Conservation (phyloP, 352 stramenopile genomes). For the Phytophthora idaei region DNA sequence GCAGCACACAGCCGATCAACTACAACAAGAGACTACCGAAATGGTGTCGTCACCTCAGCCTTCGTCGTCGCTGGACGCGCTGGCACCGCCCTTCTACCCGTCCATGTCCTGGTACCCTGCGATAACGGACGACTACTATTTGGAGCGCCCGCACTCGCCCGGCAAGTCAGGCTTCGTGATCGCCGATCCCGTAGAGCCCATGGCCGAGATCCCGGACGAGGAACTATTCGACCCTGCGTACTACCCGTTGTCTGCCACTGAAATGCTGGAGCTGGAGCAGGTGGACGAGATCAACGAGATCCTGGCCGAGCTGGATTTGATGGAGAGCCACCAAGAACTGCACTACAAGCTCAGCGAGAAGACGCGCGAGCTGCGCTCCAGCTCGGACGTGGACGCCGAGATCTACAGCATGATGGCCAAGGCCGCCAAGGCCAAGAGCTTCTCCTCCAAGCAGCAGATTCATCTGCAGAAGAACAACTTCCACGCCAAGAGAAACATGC, state of each 20-base stretch:
- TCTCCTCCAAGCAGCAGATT: constrained; percentile 34
- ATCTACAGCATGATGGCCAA: constrained; percentile 67
- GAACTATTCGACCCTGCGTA: constrained; percentile 77
- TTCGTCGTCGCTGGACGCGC: constrained; percentile 53
- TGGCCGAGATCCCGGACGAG: constrained; percentile 72
- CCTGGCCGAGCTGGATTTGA: constrained; percentile 75
- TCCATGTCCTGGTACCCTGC: constrained; percentile 58
- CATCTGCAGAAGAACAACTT: constrained; percentile 45
- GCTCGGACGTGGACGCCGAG: constrained; percentile 61
- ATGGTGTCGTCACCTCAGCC: constrained; percentile 50
- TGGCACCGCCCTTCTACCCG: constrained; percentile 65
- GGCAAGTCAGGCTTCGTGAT: constrained; percentile 71
- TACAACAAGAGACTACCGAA: neutral
- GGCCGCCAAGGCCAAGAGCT: constrained; percentile 49
- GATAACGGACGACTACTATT: constrained; percentile 74
- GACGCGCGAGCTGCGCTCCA: constrained; percentile 58
- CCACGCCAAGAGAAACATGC: constrained; percentile 53
- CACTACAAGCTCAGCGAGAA: constrained; percentile 62
- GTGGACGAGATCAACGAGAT: constrained; percentile 84
- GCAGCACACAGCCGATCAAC: constrained; percentile 7
- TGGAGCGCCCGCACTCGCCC: constrained; percentile 60
- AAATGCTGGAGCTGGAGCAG: constrained; percentile 75
- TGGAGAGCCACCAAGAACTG: constrained; percentile 80
- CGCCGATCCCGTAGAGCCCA: constrained; percentile 52
- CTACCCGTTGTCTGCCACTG: constrained; percentile 60